Conservation (phyloP, 768 basidiomycete genomes). For the Mycena epipterygia region DNA sequence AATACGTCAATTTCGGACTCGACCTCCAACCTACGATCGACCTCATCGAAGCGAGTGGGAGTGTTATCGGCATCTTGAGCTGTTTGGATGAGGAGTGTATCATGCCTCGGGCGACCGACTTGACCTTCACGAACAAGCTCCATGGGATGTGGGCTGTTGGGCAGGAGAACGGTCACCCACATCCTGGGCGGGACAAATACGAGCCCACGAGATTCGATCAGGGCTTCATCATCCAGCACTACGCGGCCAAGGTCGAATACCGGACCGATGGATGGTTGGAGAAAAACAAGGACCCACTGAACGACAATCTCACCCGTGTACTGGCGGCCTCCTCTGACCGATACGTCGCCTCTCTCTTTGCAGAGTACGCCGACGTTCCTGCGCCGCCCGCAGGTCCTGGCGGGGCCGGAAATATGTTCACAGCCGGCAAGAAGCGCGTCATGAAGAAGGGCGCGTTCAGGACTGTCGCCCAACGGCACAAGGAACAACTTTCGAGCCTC, state of each 20-base stretch:
- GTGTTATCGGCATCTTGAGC: conserved; percentile 89
- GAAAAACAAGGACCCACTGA: conserved; percentile 99
- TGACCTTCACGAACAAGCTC: conserved; percentile 95
- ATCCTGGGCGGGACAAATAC: conserved; percentile 88
- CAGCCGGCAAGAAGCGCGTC: conserved; percentile 75
- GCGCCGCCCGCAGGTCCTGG: conserved; percentile 42
- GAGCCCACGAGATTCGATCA: conserved; percentile 90
- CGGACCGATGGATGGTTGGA: conserved; percentile 97
- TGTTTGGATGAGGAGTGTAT: conserved; percentile 98
- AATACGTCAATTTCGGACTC: conserved; percentile 97
- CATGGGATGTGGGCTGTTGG: conserved; percentile 81
- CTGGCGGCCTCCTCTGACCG: conserved; percentile 86
- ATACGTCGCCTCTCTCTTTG: conserved; percentile 87
- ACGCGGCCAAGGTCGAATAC: conserved; percentile 97
- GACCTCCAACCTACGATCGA: conserved; percentile 99
- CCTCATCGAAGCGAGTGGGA: conserved; percentile 90
- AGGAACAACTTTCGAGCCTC: conserved; percentile 92
- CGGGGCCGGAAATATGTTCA: conserved; percentile 53
- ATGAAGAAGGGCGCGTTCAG: conserved; percentile 98
- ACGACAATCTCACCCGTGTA: conserved; percentile 94
- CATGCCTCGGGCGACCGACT: conserved; percentile 98
- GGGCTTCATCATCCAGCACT: conserved; percentile 96
- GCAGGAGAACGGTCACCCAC: conserved; percentile 62
- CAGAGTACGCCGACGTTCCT: conserved; percentile 76
- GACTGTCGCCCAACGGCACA: conserved; percentile 95